Evolutionary conservation across 305 asterid genomes (phyloP).

Genomic region (Lippia alba): DNA sequence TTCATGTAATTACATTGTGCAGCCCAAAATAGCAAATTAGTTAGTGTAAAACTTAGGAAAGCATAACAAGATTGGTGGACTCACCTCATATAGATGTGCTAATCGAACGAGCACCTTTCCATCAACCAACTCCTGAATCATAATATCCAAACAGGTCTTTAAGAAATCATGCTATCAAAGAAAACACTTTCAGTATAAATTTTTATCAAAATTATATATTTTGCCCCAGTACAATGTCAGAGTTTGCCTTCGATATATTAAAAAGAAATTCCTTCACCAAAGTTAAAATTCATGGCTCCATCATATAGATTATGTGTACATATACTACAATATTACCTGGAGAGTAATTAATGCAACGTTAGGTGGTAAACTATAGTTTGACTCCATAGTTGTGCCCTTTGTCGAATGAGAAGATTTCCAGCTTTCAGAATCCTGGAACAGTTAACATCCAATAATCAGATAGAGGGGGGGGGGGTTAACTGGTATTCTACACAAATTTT

Average conservation of each 20-base stretch:
- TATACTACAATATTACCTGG: slow-evolving; percentile 55
- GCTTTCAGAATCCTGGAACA: slow-evolving; percentile 53
- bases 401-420: slow-evolving; percentile 63
- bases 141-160: slow-evolving; percentile 27
- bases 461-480: background rate
- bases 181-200: too few relatives aligned
- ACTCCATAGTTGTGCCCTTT: slow-evolving; percentile 60
- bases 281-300: too few relatives aligned
- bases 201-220: too few relatives aligned
- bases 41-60: slow-evolving; percentile 1
- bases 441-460: slow-evolving; percentile 20
- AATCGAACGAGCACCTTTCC: slow-evolving; percentile 73
- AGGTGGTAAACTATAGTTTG: slow-evolving; percentile 67
- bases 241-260: too few relatives aligned
- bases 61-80: slow-evolving; percentile 2
- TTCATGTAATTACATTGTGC: background rate
- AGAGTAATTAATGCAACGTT: slow-evolving; percentile 82
- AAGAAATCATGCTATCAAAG: background rate
- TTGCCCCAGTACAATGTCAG: too few relatives aligned
- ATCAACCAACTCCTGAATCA: slow-evolving; percentile 61
- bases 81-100: slow-evolving; percentile 88
- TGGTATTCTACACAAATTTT: slow-evolving; percentile 7
- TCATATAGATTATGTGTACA: too few relatives aligned
- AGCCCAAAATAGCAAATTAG: slow-evolving; percentile 4
- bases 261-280: too few relatives aligned